Evolutionary conservation across 2,329 filamentous ascomycete genomes (phyloP).

Genomic region (Colletotrichum lentis): DNA sequence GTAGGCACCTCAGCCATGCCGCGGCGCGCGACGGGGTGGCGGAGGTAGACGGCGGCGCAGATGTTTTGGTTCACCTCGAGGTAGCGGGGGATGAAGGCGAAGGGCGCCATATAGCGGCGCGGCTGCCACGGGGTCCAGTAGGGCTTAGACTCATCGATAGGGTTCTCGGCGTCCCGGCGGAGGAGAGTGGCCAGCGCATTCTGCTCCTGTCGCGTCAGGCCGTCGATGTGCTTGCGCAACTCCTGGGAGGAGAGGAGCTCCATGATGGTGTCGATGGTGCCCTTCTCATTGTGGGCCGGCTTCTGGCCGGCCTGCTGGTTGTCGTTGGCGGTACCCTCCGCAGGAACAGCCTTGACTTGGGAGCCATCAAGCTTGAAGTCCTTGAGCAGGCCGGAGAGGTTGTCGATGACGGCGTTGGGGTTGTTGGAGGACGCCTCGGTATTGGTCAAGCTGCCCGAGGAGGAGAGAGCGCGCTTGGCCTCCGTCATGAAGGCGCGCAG

Average conservation of each 20-base stretch:
- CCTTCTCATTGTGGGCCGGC: slow-evolving; percentile 17
- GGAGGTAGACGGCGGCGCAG: slow-evolving; percentile 92
- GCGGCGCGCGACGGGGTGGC: slow-evolving; percentile 89
- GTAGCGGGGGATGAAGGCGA: slow-evolving; percentile 94
- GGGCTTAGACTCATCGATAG: slow-evolving; percentile 77
- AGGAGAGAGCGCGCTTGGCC: slow-evolving; percentile 69
- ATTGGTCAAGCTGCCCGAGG: slow-evolving; percentile 50
- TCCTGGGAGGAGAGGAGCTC: slow-evolving; percentile 25
- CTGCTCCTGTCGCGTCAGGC: slow-evolving; percentile 59
- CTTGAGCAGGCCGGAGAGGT: slow-evolving; percentile 61
- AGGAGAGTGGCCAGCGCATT: slow-evolving; percentile 65
- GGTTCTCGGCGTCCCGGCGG: slow-evolving; percentile 74
- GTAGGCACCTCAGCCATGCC: slow-evolving; percentile 85
- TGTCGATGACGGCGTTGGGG: slow-evolving; percentile 58
- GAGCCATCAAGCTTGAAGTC: slow-evolving; percentile 53
- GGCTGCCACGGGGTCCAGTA: slow-evolving; percentile 93
- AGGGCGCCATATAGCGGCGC: slow-evolving; percentile 85
- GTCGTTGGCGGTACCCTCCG: not conserved
- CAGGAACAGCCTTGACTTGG: slow-evolving; percentile 42
- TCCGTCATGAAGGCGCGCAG: slow-evolving; percentile 76
- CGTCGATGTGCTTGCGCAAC: slow-evolving; percentile 40
- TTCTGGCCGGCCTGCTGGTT: slow-evolving; percentile 44
- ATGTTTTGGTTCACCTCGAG: slow-evolving; percentile 98
- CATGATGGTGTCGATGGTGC: slow-evolving; percentile 6
- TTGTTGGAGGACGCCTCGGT: slow-evolving; percentile 46